Evolutionary conservation across 1,139 yeast genomes (phyloP), one percentile per base, ranked within the genome.

Genomic region (Waltiozyma sp.): DNA sequence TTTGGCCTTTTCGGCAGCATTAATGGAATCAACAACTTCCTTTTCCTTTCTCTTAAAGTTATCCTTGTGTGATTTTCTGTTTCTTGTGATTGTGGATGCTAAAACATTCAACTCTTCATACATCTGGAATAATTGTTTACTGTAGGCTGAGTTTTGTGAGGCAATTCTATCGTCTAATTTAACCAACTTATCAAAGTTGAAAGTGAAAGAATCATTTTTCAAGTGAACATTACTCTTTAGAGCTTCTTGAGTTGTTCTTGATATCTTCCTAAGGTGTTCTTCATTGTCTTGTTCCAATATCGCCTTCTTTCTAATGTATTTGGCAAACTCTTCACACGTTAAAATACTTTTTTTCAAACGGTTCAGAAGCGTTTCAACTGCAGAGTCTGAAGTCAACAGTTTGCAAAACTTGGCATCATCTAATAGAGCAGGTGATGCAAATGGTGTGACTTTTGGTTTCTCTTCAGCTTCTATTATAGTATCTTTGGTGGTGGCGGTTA

Each of bases 1-100:
- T 60, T 82, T 86, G 10, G 97, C 94, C 73, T 89, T 88, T 49
- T 87, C 96, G 1, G 95, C 96, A 38, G 77, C 73, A 43, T 70
- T 66, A 42, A 89, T 88, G 2, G 96, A 78, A 47, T 91, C 97
- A 11, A 70, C 59, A 39, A 89, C 88, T 46, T 82, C 93, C 57
- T 83, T 86, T 57, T 91, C 98, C 53, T 81, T 77, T 39, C 85
- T 70, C 55, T 77, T 73, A 36, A 89, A 87, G 47, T 84, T 85
- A 40, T 91, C 97, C 60, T 89, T 91, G 44, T 81, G 67, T 35
- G 71, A 56, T 59, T 89, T 89, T 49, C 98, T 71, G 45, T 80
- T 68, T 47, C 84, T 73, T 8, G 84, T 70, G 48, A 88, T 77
- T 2, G 88, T 76, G 24, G 75, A 70, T 23, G 84, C 70, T 46